Base-by-base conservation (phyloP, 2,329 filamentous ascomycete species). In the Byssothecium circinans region DNA sequence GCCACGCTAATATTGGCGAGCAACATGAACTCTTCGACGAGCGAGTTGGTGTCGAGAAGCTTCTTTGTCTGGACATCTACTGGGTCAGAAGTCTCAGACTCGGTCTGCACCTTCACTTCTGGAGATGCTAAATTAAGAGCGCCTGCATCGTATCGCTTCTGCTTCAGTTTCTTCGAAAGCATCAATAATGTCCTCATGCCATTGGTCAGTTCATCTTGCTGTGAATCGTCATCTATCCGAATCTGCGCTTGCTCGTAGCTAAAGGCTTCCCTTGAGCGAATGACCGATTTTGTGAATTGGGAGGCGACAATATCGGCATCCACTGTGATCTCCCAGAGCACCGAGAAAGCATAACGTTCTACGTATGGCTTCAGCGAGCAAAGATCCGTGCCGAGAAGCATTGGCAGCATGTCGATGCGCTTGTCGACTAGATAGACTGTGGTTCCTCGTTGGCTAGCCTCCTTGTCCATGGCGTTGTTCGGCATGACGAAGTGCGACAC, bases 401-500 rank as follows among this genome's bases (percentile, higher is more conserved):
- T 91, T 1, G 95, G 95, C 70, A 99, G 81, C 95, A 99, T 99
- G 77, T 99, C 95, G 62, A 99, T 99, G 62, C 94, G 91, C 79
- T 99, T 99, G 73, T 99, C 94, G 2, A 99, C 94, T 14, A 99
- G 79, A 69, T 99, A 99, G 22, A 99, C 94, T 0, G 92, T 97
- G 4, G 94, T 97, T 53, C 94, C 94, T 62, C 94, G 87, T 64
- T 95, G 84, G 65, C 90, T 94, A 2, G 94, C 94, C 74, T 99
- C 94, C 39, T 85, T 83, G 68, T 99, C 95, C 94, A 99, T 99
- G 44, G 94, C 87, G 64, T 92, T 99, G 70, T 89, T 91, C 20
- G 95, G 91, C 73, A 94, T 95, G 63, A 99, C 94, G 67, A 99
- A 99, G 74, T 99, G 88, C 8, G 94, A 97, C n/a, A 99, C 94